Evolutionary conservation across 805 yeast genomes (phyloP).

Genomic region (Starmerella sp.): DNA sequence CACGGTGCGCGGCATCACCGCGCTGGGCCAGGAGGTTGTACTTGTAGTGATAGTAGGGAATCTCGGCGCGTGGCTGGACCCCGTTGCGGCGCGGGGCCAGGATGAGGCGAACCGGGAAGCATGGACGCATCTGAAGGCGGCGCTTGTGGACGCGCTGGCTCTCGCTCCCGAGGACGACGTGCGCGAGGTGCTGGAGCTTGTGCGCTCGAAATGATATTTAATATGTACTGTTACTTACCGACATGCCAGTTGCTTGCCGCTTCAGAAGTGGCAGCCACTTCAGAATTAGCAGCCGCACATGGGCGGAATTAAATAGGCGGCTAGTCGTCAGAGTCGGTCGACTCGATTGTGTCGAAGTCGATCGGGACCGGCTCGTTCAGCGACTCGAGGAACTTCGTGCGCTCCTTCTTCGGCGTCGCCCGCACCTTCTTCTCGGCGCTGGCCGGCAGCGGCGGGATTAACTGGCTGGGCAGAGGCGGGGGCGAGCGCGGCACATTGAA

Average conservation of each 20-base stretch:
- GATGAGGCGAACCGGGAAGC: slow-evolving; percentile 17
- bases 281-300: too few relatives aligned
- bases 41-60: slow-evolving; percentile 77
- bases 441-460: background rate
- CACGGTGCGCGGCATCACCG: slow-evolving; percentile 70
- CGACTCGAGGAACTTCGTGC: slow-evolving; percentile 1
- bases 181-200: slow-evolving; percentile 9
- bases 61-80: slow-evolving; percentile 57
- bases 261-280: too few relatives aligned
- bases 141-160: slow-evolving; percentile 20
- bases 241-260: too few relatives aligned
- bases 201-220: background rate
- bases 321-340: slow-evolving; percentile 21
- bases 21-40: slow-evolving; percentile 78
- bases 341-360: slow-evolving; percentile 16
- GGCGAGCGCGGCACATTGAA: background rate
- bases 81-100: slow-evolving; percentile 39
- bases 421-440: background rate
- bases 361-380: background rate
- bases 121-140: slow-evolving; percentile 19
- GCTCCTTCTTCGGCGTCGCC: slow-evolving; percentile 13
- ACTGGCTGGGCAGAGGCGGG: background rate
- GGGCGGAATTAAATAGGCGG: background rate
- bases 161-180: slow-evolving; percentile 12
- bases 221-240: too few relatives aligned